Evolutionary conservation across 1,284 basidiomycete genomes (phyloP), one percentile per base, ranked within the genome.

Genomic region (Cystobasidium pallidum): DNA sequence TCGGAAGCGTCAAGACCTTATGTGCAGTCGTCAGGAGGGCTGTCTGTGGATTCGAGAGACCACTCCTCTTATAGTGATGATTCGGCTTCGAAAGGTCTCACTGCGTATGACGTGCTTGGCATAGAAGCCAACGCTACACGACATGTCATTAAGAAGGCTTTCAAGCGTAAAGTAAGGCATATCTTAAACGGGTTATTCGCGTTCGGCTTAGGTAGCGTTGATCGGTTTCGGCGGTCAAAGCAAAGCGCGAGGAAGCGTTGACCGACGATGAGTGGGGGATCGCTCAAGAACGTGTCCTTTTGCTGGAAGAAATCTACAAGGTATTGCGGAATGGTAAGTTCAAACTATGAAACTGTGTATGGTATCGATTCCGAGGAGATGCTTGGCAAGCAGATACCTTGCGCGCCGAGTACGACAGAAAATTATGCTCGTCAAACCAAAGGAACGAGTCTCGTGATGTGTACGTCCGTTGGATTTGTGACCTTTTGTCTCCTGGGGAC

Each of bases 91-190:
- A 17, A 24, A 6, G 26, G 49, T 51, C 49, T 51, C 21, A 51
- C 49, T 26, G 49, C 49, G 30, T 61, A 61, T 19, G 58, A 41
- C 7, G 24, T 61, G 17, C 36, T 61, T 17, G 58, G 39, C 19
- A 21, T 61, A 36, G 41, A 41, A n/a, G 6, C 58, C 8, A 7
- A 19, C 26, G 58, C 36, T 28, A 26, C 58, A 30, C 34, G 58
- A 4, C 58, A 61, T 43, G 58, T 61, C 58, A 45, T 61, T n/a
- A 61, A 61, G 39, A 61, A 61, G 34, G 58, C 58, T 8, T 61
- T 61, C 58, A 61, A 61, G 41, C 19, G 30, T 2, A 61, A 61
- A 45, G 58, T 61, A 19, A 39, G 58, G 6, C 21, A 2, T 43
- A 6, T n/a, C 21, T 41, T n/a, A 4, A 13, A 15, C 41, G 30